phyloP scores from a whole-genome alignment of 108 stramenopile genomes.

The Asterionellopsis glacialis region DNA sequence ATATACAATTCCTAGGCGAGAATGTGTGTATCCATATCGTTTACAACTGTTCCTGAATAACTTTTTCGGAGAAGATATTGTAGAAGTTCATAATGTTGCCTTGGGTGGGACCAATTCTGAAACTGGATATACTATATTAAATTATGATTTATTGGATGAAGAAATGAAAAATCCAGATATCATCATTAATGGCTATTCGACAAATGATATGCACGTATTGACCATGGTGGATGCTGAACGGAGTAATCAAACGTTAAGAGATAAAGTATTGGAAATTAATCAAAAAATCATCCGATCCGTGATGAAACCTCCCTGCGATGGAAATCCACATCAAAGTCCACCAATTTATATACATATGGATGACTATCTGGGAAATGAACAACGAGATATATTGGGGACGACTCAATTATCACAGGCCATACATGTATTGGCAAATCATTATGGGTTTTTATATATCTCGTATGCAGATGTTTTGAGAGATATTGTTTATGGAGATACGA shows the following conservation, averaged over 20 bases:
- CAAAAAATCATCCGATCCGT: conserved; percentile 58
- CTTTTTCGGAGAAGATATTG: conserved; percentile 9
- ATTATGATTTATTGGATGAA: conserved; percentile 63
- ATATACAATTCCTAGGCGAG: conserved; percentile 22
- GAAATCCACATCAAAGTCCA: conserved; percentile 15
- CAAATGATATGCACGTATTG: conserved; percentile 34
- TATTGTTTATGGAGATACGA: conserved; percentile 63
- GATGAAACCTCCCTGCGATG: conserved; percentile 12
- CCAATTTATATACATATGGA: conserved; percentile 68
- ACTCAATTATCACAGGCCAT: conserved; percentile 49
- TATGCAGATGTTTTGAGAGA: conserved; percentile 74
- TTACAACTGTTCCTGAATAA: conserved; percentile 32
- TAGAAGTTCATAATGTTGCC: conserved; percentile 53
- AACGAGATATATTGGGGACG: conserved; percentile 46
- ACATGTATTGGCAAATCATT: conserved; percentile 61
- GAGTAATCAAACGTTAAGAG: conserved; percentile 48
- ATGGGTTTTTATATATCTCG: conserved; percentile 59
- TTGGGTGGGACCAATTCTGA: conserved; percentile 81
- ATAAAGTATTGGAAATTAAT: conserved; percentile 55
- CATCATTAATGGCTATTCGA: conserved; percentile 72
- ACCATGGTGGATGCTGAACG: conserved; percentile 36
- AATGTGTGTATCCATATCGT: conserved; percentile 64
- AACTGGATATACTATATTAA: conserved; percentile 54
- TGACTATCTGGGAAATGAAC: conserved; percentile 82
- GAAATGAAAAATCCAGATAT: conserved; percentile 64